These are phyloP conservation scores for Fusarium kyushuense DNA, from an alignment of 2,329 filamentous ascomycete species.

Conservation along the genomic window DNA sequence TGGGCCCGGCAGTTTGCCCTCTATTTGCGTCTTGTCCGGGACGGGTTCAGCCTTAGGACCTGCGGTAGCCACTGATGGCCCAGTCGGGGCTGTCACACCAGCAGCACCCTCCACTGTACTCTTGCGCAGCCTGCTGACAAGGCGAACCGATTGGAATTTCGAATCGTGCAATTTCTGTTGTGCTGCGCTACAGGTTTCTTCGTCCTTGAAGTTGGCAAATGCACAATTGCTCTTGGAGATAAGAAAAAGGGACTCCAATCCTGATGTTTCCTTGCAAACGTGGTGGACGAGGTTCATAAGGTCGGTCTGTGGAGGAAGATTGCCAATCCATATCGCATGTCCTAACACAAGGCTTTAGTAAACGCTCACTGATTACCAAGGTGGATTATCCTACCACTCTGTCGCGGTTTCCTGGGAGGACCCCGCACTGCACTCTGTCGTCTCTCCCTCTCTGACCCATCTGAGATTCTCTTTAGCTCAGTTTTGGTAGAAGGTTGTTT, in stretches of 20 bases:
- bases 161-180: constrained; percentile 91
- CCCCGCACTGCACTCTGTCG: constrained; percentile 50
- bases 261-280: constrained; percentile 81
- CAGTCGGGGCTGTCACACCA: constrained; percentile 66
- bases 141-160: constrained; percentile 83
- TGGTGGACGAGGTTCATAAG: constrained; percentile 90
- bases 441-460: constrained; percentile 40
- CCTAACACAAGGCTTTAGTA: constrained; percentile 59
- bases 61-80: constrained; percentile 61
- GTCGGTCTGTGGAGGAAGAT: constrained; percentile 85
- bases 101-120: constrained; percentile 61
- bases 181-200: constrained; percentile 78
- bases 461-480: constrained; percentile 38
- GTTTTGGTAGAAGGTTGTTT: constrained; percentile 25
- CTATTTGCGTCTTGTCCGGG: constrained; percentile 17
- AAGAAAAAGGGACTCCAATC: constrained; percentile 89
- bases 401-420: constrained; percentile 60
- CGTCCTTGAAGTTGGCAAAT: constrained; percentile 93
- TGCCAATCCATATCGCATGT: constrained; percentile 95
- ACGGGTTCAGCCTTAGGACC: constrained; percentile 28
- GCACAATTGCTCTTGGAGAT: constrained; percentile 98
- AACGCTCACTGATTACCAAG: constrained; percentile 16
- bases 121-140: constrained; percentile 85
- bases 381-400: constrained; percentile 65
- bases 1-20: constrained; percentile 11